phyloP scores from a whole-genome alignment of 2,329 filamentous ascomycete genomes.

The Leptographium procerum region DNA sequence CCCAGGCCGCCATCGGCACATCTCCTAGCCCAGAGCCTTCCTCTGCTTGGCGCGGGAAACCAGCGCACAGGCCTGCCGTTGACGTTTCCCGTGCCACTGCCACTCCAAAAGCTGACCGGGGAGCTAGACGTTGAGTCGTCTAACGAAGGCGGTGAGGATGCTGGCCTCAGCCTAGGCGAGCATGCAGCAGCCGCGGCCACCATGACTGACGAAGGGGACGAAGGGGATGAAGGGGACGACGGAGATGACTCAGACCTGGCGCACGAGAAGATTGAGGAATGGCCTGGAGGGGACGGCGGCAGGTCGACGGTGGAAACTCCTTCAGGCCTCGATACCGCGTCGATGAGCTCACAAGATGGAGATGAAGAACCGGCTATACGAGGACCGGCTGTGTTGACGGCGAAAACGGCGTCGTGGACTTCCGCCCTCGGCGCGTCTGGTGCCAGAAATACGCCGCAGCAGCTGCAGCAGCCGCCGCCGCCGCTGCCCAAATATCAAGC shows the following conservation, averaged over 20 bases:
- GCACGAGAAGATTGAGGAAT: background rate
- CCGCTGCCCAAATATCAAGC: background rate
- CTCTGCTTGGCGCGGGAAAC: background rate
- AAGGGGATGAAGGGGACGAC: too few relatives aligned
- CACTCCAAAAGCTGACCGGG: background rate
- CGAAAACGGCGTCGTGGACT: background rate
- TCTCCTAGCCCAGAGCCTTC: constrained; percentile 1
- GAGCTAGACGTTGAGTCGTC: background rate
- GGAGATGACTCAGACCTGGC: background rate
- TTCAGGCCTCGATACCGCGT: background rate
- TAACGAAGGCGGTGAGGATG: background rate
- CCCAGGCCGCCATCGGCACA: background rate
- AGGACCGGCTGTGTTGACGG: background rate
- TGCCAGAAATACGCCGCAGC: background rate
- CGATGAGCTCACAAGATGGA: background rate
- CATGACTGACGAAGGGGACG: too few relatives aligned
- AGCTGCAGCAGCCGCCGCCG: background rate
- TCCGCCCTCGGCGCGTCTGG: background rate
- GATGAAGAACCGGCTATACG: background rate
- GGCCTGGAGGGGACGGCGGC: background rate
- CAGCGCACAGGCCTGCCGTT: constrained; percentile 7
- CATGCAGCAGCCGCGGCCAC: background rate
- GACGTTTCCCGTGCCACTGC: constrained; percentile 1
- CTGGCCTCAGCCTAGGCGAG: background rate
- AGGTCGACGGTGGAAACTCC: background rate